Evolutionary conservation across 192 early-diverging fungal genomes (phyloP), one percentile per base, ranked within the genome.

Genomic region (Phlyctochytrium arcticum): DNA sequence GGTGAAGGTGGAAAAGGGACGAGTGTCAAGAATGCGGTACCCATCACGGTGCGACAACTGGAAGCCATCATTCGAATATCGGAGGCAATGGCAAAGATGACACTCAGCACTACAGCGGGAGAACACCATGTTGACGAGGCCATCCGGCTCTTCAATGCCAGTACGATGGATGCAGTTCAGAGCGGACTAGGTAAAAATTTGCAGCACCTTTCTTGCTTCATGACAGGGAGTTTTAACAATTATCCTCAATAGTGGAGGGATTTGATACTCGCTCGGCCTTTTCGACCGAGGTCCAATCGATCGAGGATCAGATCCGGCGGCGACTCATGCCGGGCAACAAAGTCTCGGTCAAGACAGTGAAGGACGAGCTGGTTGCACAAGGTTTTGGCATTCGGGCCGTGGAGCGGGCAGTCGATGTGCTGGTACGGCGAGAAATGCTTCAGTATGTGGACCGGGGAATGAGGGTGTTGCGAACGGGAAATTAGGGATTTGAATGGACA

Each of bases 11-110:
- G 83, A n/a, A n/a, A n/a, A n/a, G 31, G 82, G 81, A 51, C 31
- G 19, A 5, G 53, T 12, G 51, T 37, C 15, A 77, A 74, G 36
- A 55, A 68, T 6, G 89, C 92, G 23, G 95, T 99, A 54, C 97
- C 97, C 1, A 99, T 99, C 69, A 99, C 97, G 8, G 86, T 99
- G 60, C 87, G 89, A 74, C 96, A 98, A 80, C 78, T 99, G 60
- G 97, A 99, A 77, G 97, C 97, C 44, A 95, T 99, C 67, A 87
- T 99, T 60, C 94, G 97, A 67, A 93, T 99, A 42, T 89, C 97
- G 26, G 97, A 99, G 76, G 90, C 97, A 12, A 77, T 99, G 48
- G 97, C 97, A 58, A 99, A 99, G 62, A 89, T 98, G 77, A 84
- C 87, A 21, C 82, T 99, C 7, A 86, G 88, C 23, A 87, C 92